Evolutionary conservation across 2,329 filamentous ascomycete genomes (phyloP), one percentile per base, ranked within the genome.

Genomic region (Escovopsis sp.): DNA sequence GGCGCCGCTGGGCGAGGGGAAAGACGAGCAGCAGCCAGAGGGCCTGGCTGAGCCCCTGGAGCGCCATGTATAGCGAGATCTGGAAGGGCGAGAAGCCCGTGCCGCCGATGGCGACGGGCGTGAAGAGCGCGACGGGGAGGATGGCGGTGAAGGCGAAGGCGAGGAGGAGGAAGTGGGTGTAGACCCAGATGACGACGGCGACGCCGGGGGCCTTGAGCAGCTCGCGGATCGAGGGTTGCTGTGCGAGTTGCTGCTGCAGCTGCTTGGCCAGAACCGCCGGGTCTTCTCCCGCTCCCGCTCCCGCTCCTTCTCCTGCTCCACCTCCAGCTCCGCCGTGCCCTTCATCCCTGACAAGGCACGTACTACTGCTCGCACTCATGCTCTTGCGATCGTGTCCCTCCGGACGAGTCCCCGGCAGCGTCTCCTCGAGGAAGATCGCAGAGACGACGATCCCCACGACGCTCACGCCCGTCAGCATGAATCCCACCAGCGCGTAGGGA

Each of bases 61-160:
- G 38, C 2, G 65, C 72, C 58, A 88, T 69, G 55, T 78, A 70
- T 3, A 74, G 45, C 2, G 78, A 76, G 41, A 86, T 88, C 35
- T 72, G 65, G 4, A 68, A 49, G 0, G 77, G 61, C 0, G 63
- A 55, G 51, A 86, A 78, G 3, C 65, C 70, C 33, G 76, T 68
- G 0, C 83, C 83, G 25, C 82, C 82, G 0, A 77, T 62, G 0
- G 49, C 5, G 5, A 79, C 46, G 3, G 66, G 61, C 0, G 76
- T 83, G 54, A 68, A 86, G 57, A 74, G 74, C 50, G 76, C 79
- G 2, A 87, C 66, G 0, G 80, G 76, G 2, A 70, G 50, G 27
- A 86, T 62, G 37, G 80, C 78, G 0, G 81, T 87, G 53, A 78
- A 87, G 1, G 72, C 66, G 41, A 80, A 75, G 0, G 73, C 79